Evolutionary conservation across 768 basidiomycete genomes (phyloP), one percentile per base, ranked within the genome.

Genomic region (Tricholoma furcatifolium): DNA sequence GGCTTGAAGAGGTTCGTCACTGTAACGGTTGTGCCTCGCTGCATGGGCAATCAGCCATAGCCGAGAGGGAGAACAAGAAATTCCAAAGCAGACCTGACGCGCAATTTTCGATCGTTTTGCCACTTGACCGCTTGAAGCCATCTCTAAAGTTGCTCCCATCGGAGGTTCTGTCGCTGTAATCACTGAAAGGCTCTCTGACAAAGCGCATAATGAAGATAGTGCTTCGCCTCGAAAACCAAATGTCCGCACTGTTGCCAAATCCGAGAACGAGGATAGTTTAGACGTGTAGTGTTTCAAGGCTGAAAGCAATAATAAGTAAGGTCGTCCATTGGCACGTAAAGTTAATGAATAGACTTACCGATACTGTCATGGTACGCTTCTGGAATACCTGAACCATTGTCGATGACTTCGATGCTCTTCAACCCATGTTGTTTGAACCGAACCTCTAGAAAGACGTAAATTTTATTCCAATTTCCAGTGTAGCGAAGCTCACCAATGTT

Each of bases 201-300:
- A 70, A 1, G 91, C 91, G 63, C 95, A 99, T 0, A 99, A 77
- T 2, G 96, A 94, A 6, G 93, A 93, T 0, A 99, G 75, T 0
- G 97, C 97, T 70, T 99, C 97, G 14, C 97, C 97, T 34, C 97
- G 82, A 65, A 98, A 99, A 0, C 96, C 96, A 66, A 98, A 97
- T 0, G 93, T 93, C 5, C 72, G 70, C 9, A 98, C 82, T 0
- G 77, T 71, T 2, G 81, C 72, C 3, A 98, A 80, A 64, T 93
- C 91, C 3, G 80, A 70, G 62, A 87, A 93, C 0, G 84, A 80
- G 3, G 82, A 68, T 0, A 99, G 74, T 67, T 99, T 99, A 6
- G 96, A 98, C 0, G 96, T 99, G 64, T 93, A 84, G 62, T 97
- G 91, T 65, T 97, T 98, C 53, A 95, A 72, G 1, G 84, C 95